A percentile compares a stretch with the other conserved stretches of the same genome.
phyloP scores from a whole-genome alignment of 1,139 yeast genomes.

The Yamadazyma buinensis region DNA sequence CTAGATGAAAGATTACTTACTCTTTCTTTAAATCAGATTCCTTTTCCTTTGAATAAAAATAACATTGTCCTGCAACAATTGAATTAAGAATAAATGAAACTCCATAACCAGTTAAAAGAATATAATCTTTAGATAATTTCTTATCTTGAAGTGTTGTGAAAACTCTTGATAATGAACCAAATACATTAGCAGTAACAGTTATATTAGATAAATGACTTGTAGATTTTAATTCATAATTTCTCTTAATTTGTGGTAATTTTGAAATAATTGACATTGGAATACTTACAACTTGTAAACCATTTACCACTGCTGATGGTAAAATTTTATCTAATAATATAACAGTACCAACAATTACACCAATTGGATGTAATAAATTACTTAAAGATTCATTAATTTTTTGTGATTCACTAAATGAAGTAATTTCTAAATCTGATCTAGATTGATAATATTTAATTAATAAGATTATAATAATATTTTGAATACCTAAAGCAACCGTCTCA shows the following conservation, averaged over 20 bases:
- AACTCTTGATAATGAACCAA: constrained; percentile 55
- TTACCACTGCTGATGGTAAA: constrained; percentile 29
- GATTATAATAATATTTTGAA: constrained; percentile 38
- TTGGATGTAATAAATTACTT: constrained; percentile 23
- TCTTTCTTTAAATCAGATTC: constrained; percentile 5
- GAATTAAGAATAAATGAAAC: constrained; percentile 32
- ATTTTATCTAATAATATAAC: constrained; percentile 28
- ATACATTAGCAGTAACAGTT: constrained; percentile 51
- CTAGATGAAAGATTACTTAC: too few species aligned
- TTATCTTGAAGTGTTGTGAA: constrained; percentile 48
- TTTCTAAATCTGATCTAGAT: constrained; percentile 14
- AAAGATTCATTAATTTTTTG: constrained; percentile 19
- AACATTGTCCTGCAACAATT: constrained; percentile 31
- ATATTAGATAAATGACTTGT: constrained; percentile 53
- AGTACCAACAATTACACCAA: constrained; percentile 25
- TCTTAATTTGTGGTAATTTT: constrained; percentile 54
- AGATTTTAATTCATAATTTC: constrained; percentile 44
- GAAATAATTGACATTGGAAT: constrained; percentile 53
- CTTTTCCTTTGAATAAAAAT: constrained; percentile 20
- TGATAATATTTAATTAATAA: constrained; percentile 36
- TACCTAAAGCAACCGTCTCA: constrained; percentile 37
- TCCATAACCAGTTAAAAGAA: constrained; percentile 34
- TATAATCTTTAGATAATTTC: constrained; percentile 24
- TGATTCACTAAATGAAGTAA: constrained; percentile 13
- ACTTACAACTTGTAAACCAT: constrained; percentile 43